Percentiles rank a stretch among this genome's conserved stretches.
These are phyloP conservation scores for Coemansia sp. DNA, from an alignment of 192 early-diverging fungal species.

Conservation along the genomic window DNA sequence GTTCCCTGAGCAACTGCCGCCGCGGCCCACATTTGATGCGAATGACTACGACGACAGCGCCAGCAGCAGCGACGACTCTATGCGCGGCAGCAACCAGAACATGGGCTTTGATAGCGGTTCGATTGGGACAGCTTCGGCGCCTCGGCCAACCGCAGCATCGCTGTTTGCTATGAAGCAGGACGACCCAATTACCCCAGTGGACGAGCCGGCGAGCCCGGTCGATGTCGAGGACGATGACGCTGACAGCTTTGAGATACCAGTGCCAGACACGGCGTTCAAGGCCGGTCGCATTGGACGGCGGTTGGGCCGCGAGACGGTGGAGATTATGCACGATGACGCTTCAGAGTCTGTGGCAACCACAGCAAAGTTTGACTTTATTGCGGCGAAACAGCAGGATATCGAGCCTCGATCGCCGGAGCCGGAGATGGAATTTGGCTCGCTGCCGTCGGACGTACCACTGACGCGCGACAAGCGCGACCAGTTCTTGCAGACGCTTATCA, in stretches of 20 bases:
- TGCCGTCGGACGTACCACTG: conserved; percentile 35
- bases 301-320: conserved; percentile 37
- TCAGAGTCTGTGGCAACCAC: neutral
- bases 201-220: neutral
- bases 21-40: neutral
- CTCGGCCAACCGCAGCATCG: conserved; percentile 35
- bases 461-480: conserved; percentile 53
- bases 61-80: conserved; percentile 1
- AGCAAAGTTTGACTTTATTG: neutral
- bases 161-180: conserved; percentile 13
- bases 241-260: neutral
- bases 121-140: conserved; percentile 14
- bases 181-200: neutral
- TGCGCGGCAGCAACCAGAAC: conserved; percentile 6
- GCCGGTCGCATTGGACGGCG: conserved; percentile 40
- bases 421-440: neutral
- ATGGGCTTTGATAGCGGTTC: conserved; percentile 15
- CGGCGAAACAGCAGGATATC: neutral
- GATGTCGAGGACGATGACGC: neutral
- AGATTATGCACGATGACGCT: conserved; percentile 28
- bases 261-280: conserved; percentile 6
- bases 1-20: neutral
- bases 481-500: conserved; percentile 51
- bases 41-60: neutral
- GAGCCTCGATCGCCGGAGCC: neutral